Percentiles rank a stretch among this genome's conserved stretches.
These are phyloP conservation scores for Parasitella parasitica DNA, from an alignment of 371 early-diverging fungal species.

Conservation along the genomic window DNA sequence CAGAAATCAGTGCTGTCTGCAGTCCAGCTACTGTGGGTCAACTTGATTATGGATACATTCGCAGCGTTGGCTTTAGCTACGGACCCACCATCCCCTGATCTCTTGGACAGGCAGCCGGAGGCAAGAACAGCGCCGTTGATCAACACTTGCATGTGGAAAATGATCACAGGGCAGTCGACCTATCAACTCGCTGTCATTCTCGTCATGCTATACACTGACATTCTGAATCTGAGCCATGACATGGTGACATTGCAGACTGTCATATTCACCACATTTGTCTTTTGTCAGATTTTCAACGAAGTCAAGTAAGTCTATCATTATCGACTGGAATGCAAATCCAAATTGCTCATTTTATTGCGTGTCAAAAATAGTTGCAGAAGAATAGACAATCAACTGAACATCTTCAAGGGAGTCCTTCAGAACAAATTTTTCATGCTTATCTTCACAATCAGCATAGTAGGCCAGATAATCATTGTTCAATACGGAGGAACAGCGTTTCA, in stretches of 20 bases:
- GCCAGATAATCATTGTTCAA: slow-evolving; percentile 64
- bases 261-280: slow-evolving; percentile 74
- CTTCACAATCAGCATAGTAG: slow-evolving; percentile 51
- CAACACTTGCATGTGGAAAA: slow-evolving; percentile 70
- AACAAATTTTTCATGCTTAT: slow-evolving; percentile 66
- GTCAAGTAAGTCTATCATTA: slow-evolving; percentile 45
- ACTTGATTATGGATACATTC: slow-evolving; percentile 81
- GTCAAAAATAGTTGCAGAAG: slow-evolving; percentile 69
- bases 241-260: slow-evolving; percentile 40
- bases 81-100: slow-evolving; percentile 67
- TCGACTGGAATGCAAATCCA: no score
- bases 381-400: slow-evolving; percentile 63
- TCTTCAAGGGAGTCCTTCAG: slow-evolving; percentile 53
- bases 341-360: no score
- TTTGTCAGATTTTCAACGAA: slow-evolving; percentile 73
- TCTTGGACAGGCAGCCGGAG: slow-evolving; percentile 64
- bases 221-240: slow-evolving; percentile 15
- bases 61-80: slow-evolving; percentile 79
- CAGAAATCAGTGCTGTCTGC: slow-evolving; percentile 66
- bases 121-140: slow-evolving; percentile 64
- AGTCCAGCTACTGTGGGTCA: slow-evolving; percentile 81
- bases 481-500: slow-evolving; percentile 66
- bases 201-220: slow-evolving; percentile 48
- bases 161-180: slow-evolving; percentile 64
- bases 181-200: slow-evolving; percentile 63